A percentile compares a stretch with the other conserved stretches of the same genome.
phyloP scores from a whole-genome alignment of 768 basidiomycete species.

The Leccinellum luteum region DNA sequence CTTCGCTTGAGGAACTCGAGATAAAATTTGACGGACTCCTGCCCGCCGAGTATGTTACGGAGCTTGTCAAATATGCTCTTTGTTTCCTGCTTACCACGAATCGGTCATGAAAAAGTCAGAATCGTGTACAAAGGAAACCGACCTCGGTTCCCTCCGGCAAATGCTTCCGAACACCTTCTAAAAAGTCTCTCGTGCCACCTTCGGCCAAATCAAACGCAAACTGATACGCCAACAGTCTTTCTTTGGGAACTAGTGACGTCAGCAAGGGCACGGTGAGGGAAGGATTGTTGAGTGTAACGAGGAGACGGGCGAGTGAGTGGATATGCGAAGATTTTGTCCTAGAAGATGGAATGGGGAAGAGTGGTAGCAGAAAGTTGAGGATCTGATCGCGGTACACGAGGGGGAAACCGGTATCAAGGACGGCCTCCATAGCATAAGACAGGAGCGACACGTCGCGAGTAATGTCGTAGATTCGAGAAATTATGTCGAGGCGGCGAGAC shows the following conservation, averaged over 20 bases:
- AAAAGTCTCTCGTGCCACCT: slow-evolving; percentile 90
- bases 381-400: slow-evolving; percentile 83
- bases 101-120: slow-evolving; percentile 7
- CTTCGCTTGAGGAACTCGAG: slow-evolving; percentile 94
- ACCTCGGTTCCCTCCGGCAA: slow-evolving; percentile 70
- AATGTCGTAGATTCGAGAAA: slow-evolving; percentile 70
- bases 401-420: slow-evolving; percentile 86
- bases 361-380: slow-evolving; percentile 73
- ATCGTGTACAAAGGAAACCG: slow-evolving; percentile 19
- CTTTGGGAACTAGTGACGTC: slow-evolving; percentile 63
- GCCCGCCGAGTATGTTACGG: slow-evolving; percentile 81
- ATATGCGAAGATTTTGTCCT: slow-evolving; percentile 75
- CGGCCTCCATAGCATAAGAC: slow-evolving; percentile 89
- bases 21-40: slow-evolving; percentile 89
- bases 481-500: slow-evolving; percentile 82
- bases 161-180: slow-evolving; percentile 68
- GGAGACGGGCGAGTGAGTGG: slow-evolving; percentile 80
- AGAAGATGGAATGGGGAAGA: slow-evolving; percentile 76
- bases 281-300: slow-evolving; percentile 85
- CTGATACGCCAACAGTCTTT: slow-evolving; percentile 85
- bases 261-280: slow-evolving; percentile 74
- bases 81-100: slow-evolving; percentile 43
- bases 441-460: slow-evolving; percentile 77
- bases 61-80: slow-evolving; percentile 70
- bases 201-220: slow-evolving; percentile 95